Evolutionary conservation across 352 stramenopile genomes (phyloP).

Genomic region (Pythium biforme): DNA sequence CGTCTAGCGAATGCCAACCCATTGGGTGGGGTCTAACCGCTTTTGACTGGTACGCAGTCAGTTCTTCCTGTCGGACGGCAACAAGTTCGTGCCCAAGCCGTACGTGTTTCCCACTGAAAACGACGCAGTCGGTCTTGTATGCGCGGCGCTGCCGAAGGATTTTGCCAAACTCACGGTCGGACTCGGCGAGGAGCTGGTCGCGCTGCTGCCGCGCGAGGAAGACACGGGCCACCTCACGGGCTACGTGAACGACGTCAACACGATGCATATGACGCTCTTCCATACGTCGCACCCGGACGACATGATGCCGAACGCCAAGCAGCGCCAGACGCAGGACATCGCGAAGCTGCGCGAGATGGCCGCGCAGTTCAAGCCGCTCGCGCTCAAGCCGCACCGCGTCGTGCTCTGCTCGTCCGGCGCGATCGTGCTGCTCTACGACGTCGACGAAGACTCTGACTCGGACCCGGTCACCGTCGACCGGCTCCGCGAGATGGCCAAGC

Average conservation of each 20-base stretch:
- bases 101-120: constrained; percentile 45
- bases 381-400: constrained; percentile 46
- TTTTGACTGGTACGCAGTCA: background rate
- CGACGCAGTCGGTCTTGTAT: constrained; percentile 52
- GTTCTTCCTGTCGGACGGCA: constrained; percentile 26
- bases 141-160: constrained; percentile 35
- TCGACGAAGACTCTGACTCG: constrained; percentile 31
- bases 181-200: constrained; percentile 45
- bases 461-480: constrained; percentile 59
- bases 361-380: constrained; percentile 38
- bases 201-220: constrained; percentile 37
- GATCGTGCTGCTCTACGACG: constrained; percentile 69
- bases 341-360: constrained; percentile 42
- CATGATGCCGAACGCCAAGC: constrained; percentile 39
- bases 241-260: constrained; percentile 62
- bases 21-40: too few relatives aligned
- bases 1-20: too few relatives aligned
- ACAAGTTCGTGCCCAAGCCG: constrained; percentile 43
- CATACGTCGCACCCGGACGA: constrained; percentile 74
- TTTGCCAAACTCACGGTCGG: constrained; percentile 39
- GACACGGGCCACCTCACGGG: constrained; percentile 34
- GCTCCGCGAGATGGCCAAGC: constrained; percentile 41
- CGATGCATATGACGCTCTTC: constrained; percentile 82
- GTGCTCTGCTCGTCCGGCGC: constrained; percentile 60
- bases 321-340: constrained; percentile 42